Conservation (phyloP, 2,329 filamentous ascomycete genomes). For the Ophidiomyces ophidiicola region DNA sequence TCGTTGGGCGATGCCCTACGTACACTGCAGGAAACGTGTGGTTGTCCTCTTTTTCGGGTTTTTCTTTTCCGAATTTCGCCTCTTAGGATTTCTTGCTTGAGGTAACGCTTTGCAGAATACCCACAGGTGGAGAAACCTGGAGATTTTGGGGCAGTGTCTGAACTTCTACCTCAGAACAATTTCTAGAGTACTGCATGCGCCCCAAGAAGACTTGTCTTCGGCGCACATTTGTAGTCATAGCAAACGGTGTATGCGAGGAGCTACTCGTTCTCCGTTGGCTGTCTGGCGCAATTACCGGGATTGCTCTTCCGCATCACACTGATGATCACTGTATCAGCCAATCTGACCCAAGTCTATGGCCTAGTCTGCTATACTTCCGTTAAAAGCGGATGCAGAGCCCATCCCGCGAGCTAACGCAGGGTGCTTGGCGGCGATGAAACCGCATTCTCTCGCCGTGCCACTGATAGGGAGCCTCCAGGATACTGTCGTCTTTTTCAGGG, state of each 20-base stretch:
- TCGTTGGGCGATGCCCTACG: background rate
- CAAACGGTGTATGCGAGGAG: background rate
- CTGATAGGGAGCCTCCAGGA: background rate
- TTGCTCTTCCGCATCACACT: conserved; percentile 7
- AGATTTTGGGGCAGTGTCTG: too few relatives aligned
- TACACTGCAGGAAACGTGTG: background rate
- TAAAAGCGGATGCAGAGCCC: conserved; percentile 6
- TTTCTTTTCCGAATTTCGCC: background rate
- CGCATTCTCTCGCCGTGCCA: conserved; percentile 8
- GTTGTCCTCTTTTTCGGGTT: background rate
- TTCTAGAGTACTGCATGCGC: too few relatives aligned
- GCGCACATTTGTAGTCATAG: conserved; percentile 1
- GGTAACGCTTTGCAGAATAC: background rate
- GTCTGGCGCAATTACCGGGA: conserved; percentile 7
- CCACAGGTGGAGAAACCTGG: background rate
- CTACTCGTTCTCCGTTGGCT: conserved; percentile 1
- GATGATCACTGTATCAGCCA: conserved; percentile 6
- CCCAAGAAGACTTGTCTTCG: too few relatives aligned
- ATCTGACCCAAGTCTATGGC: conserved; percentile 9
- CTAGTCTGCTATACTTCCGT: conserved; percentile 1
- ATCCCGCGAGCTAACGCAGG: conserved; percentile 10
- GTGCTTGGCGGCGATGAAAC: conserved; percentile 6
- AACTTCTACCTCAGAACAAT: too few relatives aligned
- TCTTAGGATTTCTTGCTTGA: background rate
- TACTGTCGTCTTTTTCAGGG: conserved; percentile 5